A percentile compares a stretch with the other conserved stretches of the same genome.
phyloP scores from a whole-genome alignment of 2,329 filamentous ascomycete genomes.

The Colletotrichum musae region DNA sequence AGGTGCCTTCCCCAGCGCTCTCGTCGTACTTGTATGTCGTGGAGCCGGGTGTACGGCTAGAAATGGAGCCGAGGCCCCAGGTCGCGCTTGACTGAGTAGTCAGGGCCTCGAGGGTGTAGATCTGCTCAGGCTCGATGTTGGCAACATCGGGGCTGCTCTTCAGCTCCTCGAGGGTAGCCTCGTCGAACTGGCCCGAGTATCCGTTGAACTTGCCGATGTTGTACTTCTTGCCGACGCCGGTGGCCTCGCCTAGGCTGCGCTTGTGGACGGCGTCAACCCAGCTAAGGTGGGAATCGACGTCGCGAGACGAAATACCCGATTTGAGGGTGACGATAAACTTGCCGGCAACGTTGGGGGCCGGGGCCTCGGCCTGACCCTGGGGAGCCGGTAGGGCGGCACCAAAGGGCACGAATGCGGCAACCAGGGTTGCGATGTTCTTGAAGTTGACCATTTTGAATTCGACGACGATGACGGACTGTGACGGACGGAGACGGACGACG shows the following conservation, averaged over 20 bases:
- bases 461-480: background rate
- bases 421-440: slow-evolving; percentile 8
- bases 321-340: slow-evolving; percentile 12
- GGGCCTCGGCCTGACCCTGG: background rate
- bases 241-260: slow-evolving; percentile 52
- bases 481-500: too few species aligned
- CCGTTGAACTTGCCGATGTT: slow-evolving; percentile 54
- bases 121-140: slow-evolving; percentile 28
- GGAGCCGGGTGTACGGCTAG: slow-evolving; percentile 45
- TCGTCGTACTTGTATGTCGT: slow-evolving; percentile 52
- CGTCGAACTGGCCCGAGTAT: slow-evolving; percentile 61
- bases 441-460: slow-evolving; percentile 15
- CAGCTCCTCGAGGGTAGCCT: slow-evolving; percentile 56
- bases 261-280: slow-evolving; percentile 53
- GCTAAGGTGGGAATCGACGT: slow-evolving; percentile 53
- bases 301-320: slow-evolving; percentile 47
- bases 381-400: background rate
- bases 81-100: slow-evolving; percentile 52
- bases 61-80: slow-evolving; percentile 63
- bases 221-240: slow-evolving; percentile 58
- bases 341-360: background rate
- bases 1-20: slow-evolving; percentile 52
- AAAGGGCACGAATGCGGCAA: slow-evolving; percentile 6
- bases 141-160: slow-evolving; percentile 50
- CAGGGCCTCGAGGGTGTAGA: slow-evolving; percentile 28